Evolutionary conservation across 768 basidiomycete genomes (phyloP).

Genomic region (Lactarius quietus): DNA sequence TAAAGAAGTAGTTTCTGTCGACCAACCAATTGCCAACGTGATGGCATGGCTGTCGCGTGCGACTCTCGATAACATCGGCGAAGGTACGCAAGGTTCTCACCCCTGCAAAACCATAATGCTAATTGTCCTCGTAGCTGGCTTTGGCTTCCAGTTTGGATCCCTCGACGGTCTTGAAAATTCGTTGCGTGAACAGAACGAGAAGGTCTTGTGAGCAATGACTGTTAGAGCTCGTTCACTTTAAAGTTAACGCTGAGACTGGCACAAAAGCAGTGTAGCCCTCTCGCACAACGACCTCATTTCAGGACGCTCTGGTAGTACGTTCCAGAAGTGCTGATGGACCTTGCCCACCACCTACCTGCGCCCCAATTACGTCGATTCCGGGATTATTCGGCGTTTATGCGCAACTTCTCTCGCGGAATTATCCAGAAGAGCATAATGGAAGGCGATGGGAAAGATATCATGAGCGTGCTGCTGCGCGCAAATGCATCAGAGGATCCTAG

Average conservation of each 20-base stretch:
- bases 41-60: conserved; percentile 27
- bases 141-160: conserved; percentile 28
- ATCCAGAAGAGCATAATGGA: conserved; percentile 14
- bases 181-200: conserved; percentile 18
- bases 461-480: conserved; percentile 28
- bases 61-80: conserved; percentile 31
- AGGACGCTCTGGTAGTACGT: conserved; percentile 22
- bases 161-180: conserved; percentile 27
- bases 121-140: conserved; percentile 21
- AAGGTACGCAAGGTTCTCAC: conserved; percentile 18
- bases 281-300: conserved; percentile 11
- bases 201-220: conserved; percentile 27
- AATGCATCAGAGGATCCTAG: conserved; percentile 23
- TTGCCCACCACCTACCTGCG: conserved; percentile 22
- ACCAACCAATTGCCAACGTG: conserved; percentile 20
- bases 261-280: neutral
- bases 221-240: neutral
- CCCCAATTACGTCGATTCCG: conserved; percentile 13
- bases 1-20: conserved; percentile 17
- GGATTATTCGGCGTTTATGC: conserved; percentile 12
- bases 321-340: conserved; percentile 13
- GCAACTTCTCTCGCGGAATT: neutral
- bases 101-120: neutral
- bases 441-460: conserved; percentile 23
- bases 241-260: neutral